Evolutionary conservation across 1,139 yeast species (phyloP).

Genomic region (Candida sp.): DNA sequence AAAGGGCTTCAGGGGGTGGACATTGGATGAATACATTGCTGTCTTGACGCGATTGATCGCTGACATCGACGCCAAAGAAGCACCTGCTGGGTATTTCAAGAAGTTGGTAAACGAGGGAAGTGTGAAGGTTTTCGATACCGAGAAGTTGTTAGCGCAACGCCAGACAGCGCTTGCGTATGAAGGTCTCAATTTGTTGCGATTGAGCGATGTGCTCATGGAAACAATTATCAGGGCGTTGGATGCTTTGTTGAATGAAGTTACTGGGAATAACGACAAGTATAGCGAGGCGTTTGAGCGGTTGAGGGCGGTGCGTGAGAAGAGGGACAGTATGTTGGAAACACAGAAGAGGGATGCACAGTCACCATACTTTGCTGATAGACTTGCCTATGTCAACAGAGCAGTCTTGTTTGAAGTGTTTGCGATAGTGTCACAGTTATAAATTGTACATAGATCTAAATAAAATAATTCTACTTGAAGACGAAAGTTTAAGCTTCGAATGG

Average conservation of each 20-base stretch:
- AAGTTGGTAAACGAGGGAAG: neutral
- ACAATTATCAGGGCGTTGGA: slow-evolving; percentile 10
- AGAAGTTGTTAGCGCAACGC: neutral
- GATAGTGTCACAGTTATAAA: slow-evolving; percentile 1
- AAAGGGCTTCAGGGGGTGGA: slow-evolving; percentile 2
- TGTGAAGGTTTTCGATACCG: neutral
- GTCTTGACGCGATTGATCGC: slow-evolving; percentile 2
- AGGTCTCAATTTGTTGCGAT: neutral
- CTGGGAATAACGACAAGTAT: neutral
- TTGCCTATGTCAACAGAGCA: slow-evolving; percentile 26
- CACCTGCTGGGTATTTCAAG: neutral
- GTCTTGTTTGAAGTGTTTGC: slow-evolving; percentile 21
- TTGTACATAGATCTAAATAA: too few species aligned
- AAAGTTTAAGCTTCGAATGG: too few species aligned
- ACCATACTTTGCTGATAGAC: slow-evolving; percentile 24
- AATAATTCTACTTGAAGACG: too few species aligned
- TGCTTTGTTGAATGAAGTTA: slow-evolving; percentile 5
- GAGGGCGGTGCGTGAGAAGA: slow-evolving; percentile 5
- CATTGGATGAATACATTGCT: slow-evolving; percentile 4
- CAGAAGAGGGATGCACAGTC: slow-evolving; percentile 12
- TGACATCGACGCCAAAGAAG: slow-evolving; percentile 4
- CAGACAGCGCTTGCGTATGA: neutral
- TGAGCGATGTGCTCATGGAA: slow-evolving; percentile 9
- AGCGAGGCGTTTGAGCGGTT: neutral
- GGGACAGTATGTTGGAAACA: slow-evolving; percentile 5